Evolutionary conservation across 2,329 filamentous ascomycete genomes (phyloP).

Genomic region (Fulvia fulva): DNA sequence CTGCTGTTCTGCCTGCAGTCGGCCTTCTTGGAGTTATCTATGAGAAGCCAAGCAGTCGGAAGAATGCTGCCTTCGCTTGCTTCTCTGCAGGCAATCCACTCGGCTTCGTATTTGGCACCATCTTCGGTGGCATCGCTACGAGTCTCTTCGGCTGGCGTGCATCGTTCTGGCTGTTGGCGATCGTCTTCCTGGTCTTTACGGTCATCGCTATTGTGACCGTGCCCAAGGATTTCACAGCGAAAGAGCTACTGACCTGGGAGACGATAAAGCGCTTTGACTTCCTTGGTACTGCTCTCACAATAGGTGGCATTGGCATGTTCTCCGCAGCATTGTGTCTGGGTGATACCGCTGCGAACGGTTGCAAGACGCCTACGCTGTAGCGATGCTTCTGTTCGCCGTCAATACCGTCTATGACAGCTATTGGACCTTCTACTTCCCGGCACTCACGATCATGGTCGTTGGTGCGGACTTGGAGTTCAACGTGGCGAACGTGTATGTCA

Average conservation of each 20-base stretch:
- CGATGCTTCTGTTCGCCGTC: slow-evolving; percentile 55
- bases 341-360: slow-evolving; percentile 57
- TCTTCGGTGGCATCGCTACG: slow-evolving; percentile 60
- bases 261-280: slow-evolving; percentile 58
- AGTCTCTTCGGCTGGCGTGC: slow-evolving; percentile 62
- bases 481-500: slow-evolving; percentile 69
- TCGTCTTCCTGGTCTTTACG: slow-evolving; percentile 60
- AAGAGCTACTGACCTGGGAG: slow-evolving; percentile 41
- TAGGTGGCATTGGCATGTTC: slow-evolving; percentile 63
- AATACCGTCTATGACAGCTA: slow-evolving; percentile 55
- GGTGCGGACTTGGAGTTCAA: slow-evolving; percentile 69
- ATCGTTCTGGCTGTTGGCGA: slow-evolving; percentile 58
- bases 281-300: slow-evolving; percentile 57
- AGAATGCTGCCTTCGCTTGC: slow-evolving; percentile 62
- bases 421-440: slow-evolving; percentile 64
- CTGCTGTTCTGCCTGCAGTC: slow-evolving; percentile 60
- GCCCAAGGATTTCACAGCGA: slow-evolving; percentile 51
- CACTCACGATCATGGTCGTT: slow-evolving; percentile 57
- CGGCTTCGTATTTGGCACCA: slow-evolving; percentile 55
- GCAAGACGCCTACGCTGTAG: slow-evolving; percentile 51
- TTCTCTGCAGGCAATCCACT: slow-evolving; percentile 57
- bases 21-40: slow-evolving; percentile 63
- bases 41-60: slow-evolving; percentile 56
- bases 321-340: slow-evolving; percentile 56
- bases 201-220: slow-evolving; percentile 59